Percentiles rank a stretch among this genome's conserved stretches.
These are phyloP conservation scores for Vanrija pseudolonga DNA, from an alignment of 1,284 basidiomycete genomes.

Conservation along the genomic window DNA sequence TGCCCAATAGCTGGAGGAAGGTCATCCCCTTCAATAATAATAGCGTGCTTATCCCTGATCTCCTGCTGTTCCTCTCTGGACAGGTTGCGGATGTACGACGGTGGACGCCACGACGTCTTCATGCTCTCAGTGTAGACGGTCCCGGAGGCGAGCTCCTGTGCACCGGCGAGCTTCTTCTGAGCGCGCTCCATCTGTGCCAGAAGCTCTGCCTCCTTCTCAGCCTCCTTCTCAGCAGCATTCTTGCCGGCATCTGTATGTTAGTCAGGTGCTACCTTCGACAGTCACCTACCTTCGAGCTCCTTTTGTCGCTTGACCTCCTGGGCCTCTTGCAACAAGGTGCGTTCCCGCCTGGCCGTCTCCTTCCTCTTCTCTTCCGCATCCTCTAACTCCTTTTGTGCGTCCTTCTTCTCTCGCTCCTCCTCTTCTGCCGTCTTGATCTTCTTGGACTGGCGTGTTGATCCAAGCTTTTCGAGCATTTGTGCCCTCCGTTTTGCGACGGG, in stretches of 20 bases:
- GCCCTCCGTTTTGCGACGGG: conserved; percentile 36
- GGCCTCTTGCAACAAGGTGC: conserved; percentile 81
- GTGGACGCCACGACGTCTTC: conserved; percentile 85
- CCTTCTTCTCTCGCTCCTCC: conserved; percentile 4
- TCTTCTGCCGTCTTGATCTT: conserved; percentile 10
- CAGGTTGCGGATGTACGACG: conserved; percentile 72
- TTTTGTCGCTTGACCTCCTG: conserved; percentile 84
- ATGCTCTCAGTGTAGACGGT: conserved; percentile 85
- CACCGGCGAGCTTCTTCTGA: conserved; percentile 79
- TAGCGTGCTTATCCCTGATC: conserved; percentile 85
- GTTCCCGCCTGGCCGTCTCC: conserved; percentile 67
- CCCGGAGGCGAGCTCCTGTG: conserved; percentile 87
- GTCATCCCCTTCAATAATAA: conserved; percentile 84
- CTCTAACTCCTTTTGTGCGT: conserved; percentile 7
- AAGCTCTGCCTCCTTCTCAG: conserved; percentile 85
- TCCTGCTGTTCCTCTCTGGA: conserved; percentile 65
- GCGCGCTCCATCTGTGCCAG: conserved; percentile 85
- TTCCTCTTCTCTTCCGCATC: conserved; percentile 31
- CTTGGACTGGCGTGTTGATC: conserved; percentile 39
- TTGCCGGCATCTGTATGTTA: conserved; percentile 69
- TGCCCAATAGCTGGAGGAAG: conserved; percentile 88
- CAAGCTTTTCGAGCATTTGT: conserved; percentile 52
- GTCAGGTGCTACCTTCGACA: neutral
- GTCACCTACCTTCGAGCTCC: conserved; percentile 66
- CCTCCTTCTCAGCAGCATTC: conserved; percentile 72